Base-by-base conservation (phyloP, 208 protist species). In the Wallacemonas rigidus region DNA sequence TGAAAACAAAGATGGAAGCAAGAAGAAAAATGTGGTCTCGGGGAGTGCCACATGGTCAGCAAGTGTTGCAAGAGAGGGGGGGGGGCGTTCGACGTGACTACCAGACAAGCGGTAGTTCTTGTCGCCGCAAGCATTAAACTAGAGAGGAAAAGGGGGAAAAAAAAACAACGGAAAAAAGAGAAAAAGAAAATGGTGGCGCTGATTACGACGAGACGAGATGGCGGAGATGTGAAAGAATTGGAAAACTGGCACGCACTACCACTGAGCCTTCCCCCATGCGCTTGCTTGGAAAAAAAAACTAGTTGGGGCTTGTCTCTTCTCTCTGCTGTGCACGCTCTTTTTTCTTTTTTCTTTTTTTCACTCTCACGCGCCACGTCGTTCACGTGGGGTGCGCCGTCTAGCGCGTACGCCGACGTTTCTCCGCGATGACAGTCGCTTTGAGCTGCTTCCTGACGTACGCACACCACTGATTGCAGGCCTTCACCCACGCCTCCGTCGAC, bases 401-500 rank as follows among this genome's bases (percentile, higher is more conserved):
- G 5, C n/a, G 17, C 64, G 35, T 61, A 12, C 51, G 51, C 26
- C 39, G 47, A n/a, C 8, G 38, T 26, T 48, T 14, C 3, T 40
- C 14, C 3, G 48, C 38, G 51, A 47, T 71, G 26, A 71, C 68
- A 36, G 65, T 68, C 4, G 55, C 62, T 1, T 60, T 57, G 1
- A 73, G 26, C 51, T 73, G 56, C 36, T 36, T n/a, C 1, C n/a
- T 15, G 12, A 71, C 72, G 56, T 57, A 69, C 17, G 4, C 45
- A 41, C 68, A 72, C 75, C 75, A 79, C 48, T 50, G 53, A 14
- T 57, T 48, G 64, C 60, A 61, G 44, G 38, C 44, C 26, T 17
- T 15, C 2, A 53, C 26, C 74, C 74, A 79, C 43, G 57, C 69
- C 17, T 57, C 62, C 1, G 74, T 62, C 26, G 17, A 62, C 50